A percentile compares a stretch with the other conserved stretches of the same genome.
phyloP scores from a whole-genome alignment of 768 basidiomycete genomes.

The Albatrellus ellisii region DNA sequence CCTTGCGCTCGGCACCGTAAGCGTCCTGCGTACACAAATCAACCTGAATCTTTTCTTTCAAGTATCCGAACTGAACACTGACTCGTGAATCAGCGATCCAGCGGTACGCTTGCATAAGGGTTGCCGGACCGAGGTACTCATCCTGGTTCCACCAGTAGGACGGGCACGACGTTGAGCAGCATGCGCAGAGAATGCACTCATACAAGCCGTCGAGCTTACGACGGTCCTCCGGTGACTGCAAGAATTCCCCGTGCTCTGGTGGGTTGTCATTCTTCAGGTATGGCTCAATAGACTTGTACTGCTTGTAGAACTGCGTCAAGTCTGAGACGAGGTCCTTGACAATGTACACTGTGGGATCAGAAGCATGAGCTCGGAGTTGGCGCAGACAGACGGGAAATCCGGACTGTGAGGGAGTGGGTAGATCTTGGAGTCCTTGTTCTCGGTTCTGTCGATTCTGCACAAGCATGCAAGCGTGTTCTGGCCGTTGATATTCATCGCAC shows the following conservation, averaged over 20 bases:
- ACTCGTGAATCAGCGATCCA: conserved; percentile 98
- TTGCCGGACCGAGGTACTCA: conserved; percentile 94
- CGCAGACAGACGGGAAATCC: conserved; percentile 19
- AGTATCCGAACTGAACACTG: too few relatives aligned
- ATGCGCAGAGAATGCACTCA: conserved; percentile 94
- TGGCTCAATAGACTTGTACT: conserved; percentile 99
- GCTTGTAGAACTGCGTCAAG: conserved; percentile 90
- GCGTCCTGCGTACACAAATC: conserved; percentile 39
- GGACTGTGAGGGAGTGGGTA: conserved; percentile 96
- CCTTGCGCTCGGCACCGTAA: conserved; percentile 69
- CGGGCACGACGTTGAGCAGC: conserved; percentile 96
- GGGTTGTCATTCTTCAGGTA: conserved; percentile 91
- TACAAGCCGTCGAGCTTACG: conserved; percentile 91
- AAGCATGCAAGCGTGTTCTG: conserved; percentile 97
- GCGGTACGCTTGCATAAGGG: conserved; percentile 91
- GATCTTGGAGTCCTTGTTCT: conserved; percentile 68
- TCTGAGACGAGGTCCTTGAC: conserved; percentile 97
- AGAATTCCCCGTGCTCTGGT: conserved; percentile 72
- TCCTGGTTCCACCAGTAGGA: conserved; percentile 99
- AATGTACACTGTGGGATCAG: conserved; percentile 65
- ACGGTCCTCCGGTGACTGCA: conserved; percentile 86
- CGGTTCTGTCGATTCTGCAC: conserved; percentile 80
- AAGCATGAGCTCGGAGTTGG: neutral
- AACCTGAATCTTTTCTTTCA: too few relatives aligned
- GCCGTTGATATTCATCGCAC: conserved; percentile 98